Base-by-base conservation (phyloP, 441 rosid species). In the Croton laevigatus region DNA sequence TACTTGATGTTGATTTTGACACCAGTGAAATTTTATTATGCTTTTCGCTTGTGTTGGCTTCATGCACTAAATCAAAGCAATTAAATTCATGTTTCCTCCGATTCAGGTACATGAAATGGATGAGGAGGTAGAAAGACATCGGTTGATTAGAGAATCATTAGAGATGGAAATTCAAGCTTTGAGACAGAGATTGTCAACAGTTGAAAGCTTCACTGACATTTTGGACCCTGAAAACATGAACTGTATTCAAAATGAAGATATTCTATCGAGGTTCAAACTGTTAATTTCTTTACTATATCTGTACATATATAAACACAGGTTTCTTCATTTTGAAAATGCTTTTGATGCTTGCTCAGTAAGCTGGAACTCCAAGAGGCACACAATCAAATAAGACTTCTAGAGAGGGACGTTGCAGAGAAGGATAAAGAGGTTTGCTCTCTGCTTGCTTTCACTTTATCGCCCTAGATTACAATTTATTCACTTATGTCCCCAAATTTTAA, bases 81-180 rank as follows among this genome's bases (percentile, higher is more conserved):
- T 65, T 59, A 37, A 46, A 73, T 71, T 27, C 36, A 49, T 71
- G 65, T 77, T 78, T 71, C 49, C 71, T 14, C 62, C 76, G 75
- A 48, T 49, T 46, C 74, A 94, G 99, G 96, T 87, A 65, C 76
- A 77, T 84, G 99, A 90, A 83, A 87, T 90, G 97, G 90, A 88
- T 78, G 93, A 83, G 59, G 94, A 94, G 77, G 91, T 94, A 62
- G 93, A 87, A 78, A 86, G 87, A 77, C 96, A 94, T 79, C 85
- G 83, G 58, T 68, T 83, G 70, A 84, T 85, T 54, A 86, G 92
- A 80, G 89, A 86, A 70, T 88, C 88, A 38, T 80, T 89, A 79
- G 97, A 94, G 79, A 72, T 84, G 78, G 96, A 94, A 81, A 91
- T 92, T 71, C 91, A 82, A 73, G 78, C 80, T 81, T 77, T 94